Percentiles rank a stretch among this genome's conserved stretches.
Conservation (phyloP, 202 grass and related monocot species). For the Zoysia matrella region DNA sequence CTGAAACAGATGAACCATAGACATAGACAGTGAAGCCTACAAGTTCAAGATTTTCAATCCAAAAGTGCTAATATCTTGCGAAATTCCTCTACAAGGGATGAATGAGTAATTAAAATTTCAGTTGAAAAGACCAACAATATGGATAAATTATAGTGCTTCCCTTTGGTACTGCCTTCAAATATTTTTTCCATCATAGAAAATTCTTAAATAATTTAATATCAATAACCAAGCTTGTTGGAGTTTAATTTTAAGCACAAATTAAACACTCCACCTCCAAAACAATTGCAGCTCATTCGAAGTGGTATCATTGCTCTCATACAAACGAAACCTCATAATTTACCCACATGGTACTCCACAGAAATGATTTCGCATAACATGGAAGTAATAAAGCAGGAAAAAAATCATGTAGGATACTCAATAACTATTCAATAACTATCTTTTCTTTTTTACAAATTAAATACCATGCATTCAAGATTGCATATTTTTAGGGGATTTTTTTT, state of each 20-base stretch:
- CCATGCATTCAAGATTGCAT: not conserved
- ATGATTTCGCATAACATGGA: conserved; percentile 24
- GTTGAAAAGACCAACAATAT: not conserved
- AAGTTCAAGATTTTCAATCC: not conserved
- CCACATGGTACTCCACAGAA: not conserved
- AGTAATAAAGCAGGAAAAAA: not conserved
- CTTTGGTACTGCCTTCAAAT: not conserved
- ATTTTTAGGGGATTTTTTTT: not conserved
- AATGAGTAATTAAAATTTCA: not conserved
- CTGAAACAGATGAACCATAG: conserved; percentile 29
- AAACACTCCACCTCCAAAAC: not conserved
- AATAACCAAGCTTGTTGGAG: not conserved
- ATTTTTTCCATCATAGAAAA: not conserved
- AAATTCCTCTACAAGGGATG: not conserved
- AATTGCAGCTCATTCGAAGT: conserved; percentile 8
- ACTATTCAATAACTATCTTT: not conserved
- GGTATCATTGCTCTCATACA: not conserved
- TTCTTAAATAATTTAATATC: not conserved
- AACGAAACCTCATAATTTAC: not conserved
- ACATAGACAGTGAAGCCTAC: not conserved
- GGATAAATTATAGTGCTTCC: not conserved
- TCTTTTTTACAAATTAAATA: not conserved
- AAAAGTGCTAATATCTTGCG: not conserved
- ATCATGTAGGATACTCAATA: not conserved
- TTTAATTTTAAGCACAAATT: conserved; percentile 8